Evolutionary conservation across 1,284 basidiomycete genomes (phyloP).

Genomic region (Marasmius oreades): DNA sequence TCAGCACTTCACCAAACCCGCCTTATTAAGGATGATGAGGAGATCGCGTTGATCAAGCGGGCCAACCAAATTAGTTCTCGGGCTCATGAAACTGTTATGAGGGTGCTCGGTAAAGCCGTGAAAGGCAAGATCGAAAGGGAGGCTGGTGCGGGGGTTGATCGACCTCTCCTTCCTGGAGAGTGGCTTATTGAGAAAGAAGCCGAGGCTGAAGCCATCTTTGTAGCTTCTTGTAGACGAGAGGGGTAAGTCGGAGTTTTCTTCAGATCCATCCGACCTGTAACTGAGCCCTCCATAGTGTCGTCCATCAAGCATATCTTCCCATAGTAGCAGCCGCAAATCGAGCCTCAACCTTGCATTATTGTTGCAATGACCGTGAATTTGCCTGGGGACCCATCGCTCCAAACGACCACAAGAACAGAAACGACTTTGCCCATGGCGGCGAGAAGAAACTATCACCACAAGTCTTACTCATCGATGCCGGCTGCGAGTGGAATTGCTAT

Average conservation of each 20-base stretch:
- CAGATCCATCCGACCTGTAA: background rate
- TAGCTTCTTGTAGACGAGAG: conserved; percentile 80
- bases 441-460: conserved; percentile 58
- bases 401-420: conserved; percentile 52
- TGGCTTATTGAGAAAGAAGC: conserved; percentile 89
- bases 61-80: conserved; percentile 84
- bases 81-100: conserved; percentile 89
- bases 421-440: conserved; percentile 38
- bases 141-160: conserved; percentile 41
- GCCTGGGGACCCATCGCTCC: conserved; percentile 69
- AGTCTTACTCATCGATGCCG: conserved; percentile 88
- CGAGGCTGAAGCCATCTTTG: conserved; percentile 89
- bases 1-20: conserved; percentile 74
- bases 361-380: conserved; percentile 79
- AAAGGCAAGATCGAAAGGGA: conserved; percentile 46
- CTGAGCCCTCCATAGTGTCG: conserved; percentile 43
- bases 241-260: conserved; percentile 48
- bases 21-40: conserved; percentile 70
- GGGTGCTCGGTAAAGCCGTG: conserved; percentile 78
- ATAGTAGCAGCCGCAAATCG: conserved; percentile 83
- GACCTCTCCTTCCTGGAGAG: conserved; percentile 63
- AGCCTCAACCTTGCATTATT: conserved; percentile 88
- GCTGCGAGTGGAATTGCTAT: conserved; percentile 85
- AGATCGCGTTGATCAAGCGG: conserved; percentile 70
- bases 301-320: conserved; percentile 87